Percentiles rank a stretch among this genome's conserved stretches.
Conservation (phyloP, 2,329 filamentous ascomycete species). For the Chaetomium sp. region DNA sequence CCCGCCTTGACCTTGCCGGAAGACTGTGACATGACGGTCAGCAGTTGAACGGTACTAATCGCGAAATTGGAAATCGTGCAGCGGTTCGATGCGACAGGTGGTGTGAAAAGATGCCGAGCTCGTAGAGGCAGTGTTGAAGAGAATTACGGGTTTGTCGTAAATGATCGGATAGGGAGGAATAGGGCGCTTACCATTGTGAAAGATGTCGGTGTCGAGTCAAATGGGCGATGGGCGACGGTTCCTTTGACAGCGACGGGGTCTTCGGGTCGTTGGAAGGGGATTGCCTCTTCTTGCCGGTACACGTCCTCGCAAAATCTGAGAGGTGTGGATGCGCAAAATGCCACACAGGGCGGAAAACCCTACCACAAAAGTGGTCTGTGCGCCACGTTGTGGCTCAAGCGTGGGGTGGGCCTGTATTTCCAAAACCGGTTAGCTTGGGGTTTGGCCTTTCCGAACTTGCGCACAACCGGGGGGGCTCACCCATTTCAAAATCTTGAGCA, state of each 20-base stretch:
- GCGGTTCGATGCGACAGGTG: constrained; percentile 28
- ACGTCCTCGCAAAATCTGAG: constrained; percentile 24
- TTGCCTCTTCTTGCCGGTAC: constrained; percentile 20
- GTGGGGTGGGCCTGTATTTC: constrained; percentile 9
- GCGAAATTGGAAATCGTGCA: constrained; percentile 5
- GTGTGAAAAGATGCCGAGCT: constrained; percentile 12
- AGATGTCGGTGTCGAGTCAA: constrained; percentile 24
- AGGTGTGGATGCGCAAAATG: constrained; percentile 26
- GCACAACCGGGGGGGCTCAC: constrained; percentile 22
- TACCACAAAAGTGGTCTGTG: constrained; percentile 22
- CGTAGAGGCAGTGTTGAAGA: neutral
- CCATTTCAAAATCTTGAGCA: constrained; percentile 27
- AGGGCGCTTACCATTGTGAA: constrained; percentile 25
- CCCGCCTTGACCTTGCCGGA: constrained; percentile 80
- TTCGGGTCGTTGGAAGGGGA: constrained; percentile 21
- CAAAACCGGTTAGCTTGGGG: constrained; percentile 26
- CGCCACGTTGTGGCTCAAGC: constrained; percentile 13
- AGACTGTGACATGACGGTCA: constrained; percentile 43
- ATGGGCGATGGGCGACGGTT: constrained; percentile 24
- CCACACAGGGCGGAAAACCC: constrained; percentile 26
- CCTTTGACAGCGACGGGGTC: constrained; percentile 25
- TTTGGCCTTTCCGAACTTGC: constrained; percentile 25
- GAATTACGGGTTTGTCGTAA: neutral
- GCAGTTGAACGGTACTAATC: constrained; percentile 20
- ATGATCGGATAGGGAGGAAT: neutral